These are phyloP conservation scores for Spencermartinsiella europaea DNA, from an alignment of 805 yeast genomes.

Conservation along the genomic window DNA sequence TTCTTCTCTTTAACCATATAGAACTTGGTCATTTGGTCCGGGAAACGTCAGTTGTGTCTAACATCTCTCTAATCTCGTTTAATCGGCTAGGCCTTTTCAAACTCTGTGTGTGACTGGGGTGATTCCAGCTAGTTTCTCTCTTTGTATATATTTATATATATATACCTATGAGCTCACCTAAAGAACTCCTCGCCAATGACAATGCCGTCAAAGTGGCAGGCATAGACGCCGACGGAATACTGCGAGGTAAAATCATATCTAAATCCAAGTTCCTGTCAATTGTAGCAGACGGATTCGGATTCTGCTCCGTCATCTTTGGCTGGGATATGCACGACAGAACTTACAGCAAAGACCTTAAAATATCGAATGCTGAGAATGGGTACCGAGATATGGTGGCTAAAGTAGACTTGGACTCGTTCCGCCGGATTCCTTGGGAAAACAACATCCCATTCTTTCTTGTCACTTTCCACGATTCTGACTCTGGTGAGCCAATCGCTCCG, in stretches of 20 bases:
- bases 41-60: no score
- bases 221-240: constrained; percentile 32
- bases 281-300: constrained; percentile 29
- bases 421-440: constrained; percentile 29
- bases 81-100: no score
- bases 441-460: constrained; percentile 28
- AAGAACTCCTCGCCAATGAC: constrained; percentile 1
- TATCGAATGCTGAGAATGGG: constrained; percentile 29
- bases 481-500: constrained; percentile 24
- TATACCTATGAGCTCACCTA: background rate
- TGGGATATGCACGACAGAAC: constrained; percentile 34
- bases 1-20: no score
- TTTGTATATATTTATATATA: no score
- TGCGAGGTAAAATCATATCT: constrained; percentile 33
- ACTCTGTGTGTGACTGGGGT: no score
- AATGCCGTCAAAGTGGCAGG: constrained; percentile 30
- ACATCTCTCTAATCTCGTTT: no score
- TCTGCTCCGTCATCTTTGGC: constrained; percentile 32
- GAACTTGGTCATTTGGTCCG: no score
- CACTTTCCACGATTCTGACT: constrained; percentile 22
- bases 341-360: constrained; percentile 24
- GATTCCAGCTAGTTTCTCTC: no score
- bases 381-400: constrained; percentile 28
- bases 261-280: constrained; percentile 25
- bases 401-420: constrained; percentile 22